Evolutionary conservation across 176 grass and related monocot genomes (phyloP).

Genomic region (Chloris gayana): DNA sequence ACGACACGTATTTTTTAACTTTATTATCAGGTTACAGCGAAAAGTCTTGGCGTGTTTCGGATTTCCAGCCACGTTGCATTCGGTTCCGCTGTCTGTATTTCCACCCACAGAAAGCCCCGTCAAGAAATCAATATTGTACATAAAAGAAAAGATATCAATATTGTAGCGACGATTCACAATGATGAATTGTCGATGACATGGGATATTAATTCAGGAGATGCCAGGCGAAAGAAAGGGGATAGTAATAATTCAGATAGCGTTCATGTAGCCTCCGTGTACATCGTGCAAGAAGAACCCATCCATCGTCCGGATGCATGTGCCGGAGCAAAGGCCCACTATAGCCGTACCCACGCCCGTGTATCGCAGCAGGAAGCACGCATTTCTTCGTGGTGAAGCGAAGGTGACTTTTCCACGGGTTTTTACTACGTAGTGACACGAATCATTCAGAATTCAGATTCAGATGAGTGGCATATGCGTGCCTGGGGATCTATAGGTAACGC

Average conservation of each 20-base stretch:
- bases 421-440: too few relatives aligned
- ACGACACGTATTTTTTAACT: conserved; percentile 20
- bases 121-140: conserved; percentile 46
- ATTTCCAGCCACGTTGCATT: conserved; percentile 29
- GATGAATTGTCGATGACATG: conserved; percentile 7
- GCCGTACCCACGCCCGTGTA: not conserved
- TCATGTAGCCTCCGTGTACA: not conserved
- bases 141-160: too few relatives aligned
- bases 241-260: not conserved
- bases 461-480: too few relatives aligned
- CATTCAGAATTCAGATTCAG: too few relatives aligned
- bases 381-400: too few relatives aligned
- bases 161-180: not conserved
- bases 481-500: not conserved
- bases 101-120: conserved; percentile 39
- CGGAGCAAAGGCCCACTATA: not conserved
- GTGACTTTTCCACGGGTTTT: too few relatives aligned
- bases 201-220: too few relatives aligned
- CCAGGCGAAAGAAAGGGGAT: not conserved
- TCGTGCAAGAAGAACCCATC: conserved; percentile 4
- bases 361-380: too few relatives aligned
- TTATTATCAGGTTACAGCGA: conserved; percentile 24
- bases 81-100: conserved; percentile 35
- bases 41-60: conserved; percentile 26
- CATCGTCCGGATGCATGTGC: not conserved